phyloP scores from a whole-genome alignment of 176 grass and related monocot species.

The Oryza rufipogon region DNA sequence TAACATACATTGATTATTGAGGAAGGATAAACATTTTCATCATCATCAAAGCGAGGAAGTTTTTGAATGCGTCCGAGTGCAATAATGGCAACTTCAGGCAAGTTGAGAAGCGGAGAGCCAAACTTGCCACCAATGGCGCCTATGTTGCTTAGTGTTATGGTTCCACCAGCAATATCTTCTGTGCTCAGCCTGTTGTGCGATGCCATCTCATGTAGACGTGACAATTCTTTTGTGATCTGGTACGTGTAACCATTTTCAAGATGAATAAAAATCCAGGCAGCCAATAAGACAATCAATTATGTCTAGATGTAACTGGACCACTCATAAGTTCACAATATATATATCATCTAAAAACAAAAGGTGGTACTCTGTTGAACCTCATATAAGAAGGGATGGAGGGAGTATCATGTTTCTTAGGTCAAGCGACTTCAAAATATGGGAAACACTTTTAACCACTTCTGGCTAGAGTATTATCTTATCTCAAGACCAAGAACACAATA shows the following conservation, averaged over 20 bases:
- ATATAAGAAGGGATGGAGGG: too few relatives aligned
- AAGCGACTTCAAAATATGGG: not conserved
- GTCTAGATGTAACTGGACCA: not conserved
- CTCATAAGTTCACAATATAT: not conserved
- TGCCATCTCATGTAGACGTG: conserved; percentile 77
- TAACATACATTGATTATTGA: conserved; percentile 73
- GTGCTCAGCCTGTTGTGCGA: conserved; percentile 64
- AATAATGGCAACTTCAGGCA: conserved; percentile 95
- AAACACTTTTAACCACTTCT: too few relatives aligned
- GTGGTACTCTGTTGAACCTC: not conserved
- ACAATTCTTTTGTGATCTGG: conserved; percentile 86
- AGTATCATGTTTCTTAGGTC: not conserved
- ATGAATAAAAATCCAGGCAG: conserved; percentile 9
- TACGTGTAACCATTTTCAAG: conserved; percentile 4
- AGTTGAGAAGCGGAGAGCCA: conserved; percentile 91
- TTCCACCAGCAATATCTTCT: conserved; percentile 80
- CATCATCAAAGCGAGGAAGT: conserved; percentile 72
- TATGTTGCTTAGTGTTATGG: conserved; percentile 96
- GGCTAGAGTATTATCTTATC: not conserved
- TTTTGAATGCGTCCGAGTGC: conserved; percentile 85
- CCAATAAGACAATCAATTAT: conserved; percentile 22
- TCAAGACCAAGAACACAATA: not conserved
- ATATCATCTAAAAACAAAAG: not conserved
- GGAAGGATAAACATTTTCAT: conserved; percentile 70
- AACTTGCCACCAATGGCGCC: conserved; percentile 96